Evolutionary conservation across 2,329 filamentous ascomycete genomes (phyloP).

Genomic region (Fusarium caatingaense): DNA sequence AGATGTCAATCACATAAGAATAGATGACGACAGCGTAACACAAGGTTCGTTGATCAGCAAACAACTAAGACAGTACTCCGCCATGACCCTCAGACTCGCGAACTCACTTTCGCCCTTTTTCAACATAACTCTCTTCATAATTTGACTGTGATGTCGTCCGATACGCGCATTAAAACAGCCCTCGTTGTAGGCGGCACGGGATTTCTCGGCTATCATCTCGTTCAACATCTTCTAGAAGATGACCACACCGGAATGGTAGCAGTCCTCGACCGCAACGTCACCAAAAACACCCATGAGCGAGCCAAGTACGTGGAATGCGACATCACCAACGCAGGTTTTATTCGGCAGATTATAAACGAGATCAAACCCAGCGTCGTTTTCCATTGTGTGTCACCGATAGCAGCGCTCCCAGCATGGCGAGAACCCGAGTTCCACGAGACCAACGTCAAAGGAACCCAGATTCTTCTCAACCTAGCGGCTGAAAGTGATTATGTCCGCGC

Average conservation of each 20-base stretch:
- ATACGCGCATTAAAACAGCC: background rate
- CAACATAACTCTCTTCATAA: background rate
- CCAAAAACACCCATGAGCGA: slow-evolving; percentile 39
- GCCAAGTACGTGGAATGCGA: slow-evolving; percentile 45
- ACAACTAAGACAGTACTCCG: background rate
- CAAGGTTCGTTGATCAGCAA: background rate
- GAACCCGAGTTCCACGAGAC: slow-evolving; percentile 40
- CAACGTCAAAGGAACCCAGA: slow-evolving; percentile 50
- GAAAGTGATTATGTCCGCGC: slow-evolving; percentile 40
- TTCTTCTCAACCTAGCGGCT: slow-evolving; percentile 42
- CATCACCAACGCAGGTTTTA: slow-evolving; percentile 37
- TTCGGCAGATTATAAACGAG: slow-evolving; percentile 34
- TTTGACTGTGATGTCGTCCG: background rate
- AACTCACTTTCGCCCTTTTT: background rate
- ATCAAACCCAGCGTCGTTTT: slow-evolving; percentile 48
- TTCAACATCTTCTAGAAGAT: slow-evolving; percentile 44
- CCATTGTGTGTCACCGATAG: slow-evolving; percentile 49
- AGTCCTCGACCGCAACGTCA: slow-evolving; percentile 46
- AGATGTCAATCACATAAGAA: background rate
- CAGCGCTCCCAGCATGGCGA: slow-evolving; percentile 32
- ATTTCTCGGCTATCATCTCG: slow-evolving; percentile 50
- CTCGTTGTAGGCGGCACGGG: slow-evolving; percentile 46
- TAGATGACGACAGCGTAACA: background rate
- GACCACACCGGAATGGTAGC: slow-evolving; percentile 36
- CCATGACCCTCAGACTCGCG: background rate